phyloP scores from a whole-genome alignment of 306 rosid species.

The Inga laurina region DNA sequence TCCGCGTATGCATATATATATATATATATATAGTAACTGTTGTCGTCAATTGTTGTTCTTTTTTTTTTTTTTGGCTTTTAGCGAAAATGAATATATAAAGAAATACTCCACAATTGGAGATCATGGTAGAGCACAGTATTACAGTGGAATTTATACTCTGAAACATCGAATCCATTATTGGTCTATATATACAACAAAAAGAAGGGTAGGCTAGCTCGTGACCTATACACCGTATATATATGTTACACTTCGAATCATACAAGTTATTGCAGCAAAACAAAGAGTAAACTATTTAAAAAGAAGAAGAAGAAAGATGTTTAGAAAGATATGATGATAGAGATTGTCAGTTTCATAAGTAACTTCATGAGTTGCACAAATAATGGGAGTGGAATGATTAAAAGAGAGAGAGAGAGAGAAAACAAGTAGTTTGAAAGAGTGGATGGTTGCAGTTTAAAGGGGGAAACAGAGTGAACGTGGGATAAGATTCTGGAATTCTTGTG shows the following conservation, averaged over 20 bases:
- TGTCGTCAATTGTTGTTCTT: not conserved
- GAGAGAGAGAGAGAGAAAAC: not conserved
- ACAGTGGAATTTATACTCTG: not conserved
- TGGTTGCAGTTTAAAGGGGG: not conserved
- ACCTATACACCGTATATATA: not conserved
- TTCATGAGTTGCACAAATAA: too few species aligned
- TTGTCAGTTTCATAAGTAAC: conserved; percentile 9
- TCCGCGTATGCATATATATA: too few species aligned
- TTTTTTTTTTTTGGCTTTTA: not conserved
- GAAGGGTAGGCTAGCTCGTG: not conserved
- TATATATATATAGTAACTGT: not conserved
- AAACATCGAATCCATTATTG: not conserved
- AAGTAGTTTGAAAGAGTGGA: not conserved
- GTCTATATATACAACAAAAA: not conserved
- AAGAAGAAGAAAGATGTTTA: too few species aligned
- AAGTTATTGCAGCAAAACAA: too few species aligned
- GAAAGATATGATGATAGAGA: not conserved
- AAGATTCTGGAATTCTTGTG: not conserved
- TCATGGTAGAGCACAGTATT: not conserved
- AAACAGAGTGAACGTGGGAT: not conserved
- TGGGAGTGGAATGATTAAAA: not conserved
- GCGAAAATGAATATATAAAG: not conserved
- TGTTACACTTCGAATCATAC: not conserved
- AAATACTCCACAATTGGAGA: not conserved
- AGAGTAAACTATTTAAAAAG: too few species aligned